Evolutionary conservation across 2,329 filamentous ascomycete species (phyloP), one percentile per base, ranked within the genome.

Genomic region (Aphanocladium album): DNA sequence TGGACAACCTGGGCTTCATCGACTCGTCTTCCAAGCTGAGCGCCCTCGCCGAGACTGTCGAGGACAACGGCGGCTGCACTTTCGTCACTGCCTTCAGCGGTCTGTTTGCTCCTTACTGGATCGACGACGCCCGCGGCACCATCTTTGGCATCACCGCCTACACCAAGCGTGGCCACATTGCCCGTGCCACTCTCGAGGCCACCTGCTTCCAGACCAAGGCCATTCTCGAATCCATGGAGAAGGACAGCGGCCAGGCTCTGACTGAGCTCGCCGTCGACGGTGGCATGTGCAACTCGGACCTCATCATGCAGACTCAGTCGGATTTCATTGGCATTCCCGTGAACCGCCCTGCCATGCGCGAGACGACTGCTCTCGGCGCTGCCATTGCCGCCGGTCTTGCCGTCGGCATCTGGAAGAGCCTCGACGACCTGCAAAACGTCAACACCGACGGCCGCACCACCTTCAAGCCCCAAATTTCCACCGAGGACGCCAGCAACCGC

Each of bases 131-230:
- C 1, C 83, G 89, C 69, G 90, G 89, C 61, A 93, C 89, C 46
- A 89, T 91, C 66, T 90, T 90, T 67, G 89, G 89, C 49, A 89
- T 91, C 68, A 91, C 89, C 0, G 86, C 90, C 63, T 88, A 89
- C 74, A 93, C 89, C 0, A 81, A 90, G 71, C 83, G 83, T 39
- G 89, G 89, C 6, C 90, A 93, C 72, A 89, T 93, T 67, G 89
- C 89, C 30, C 84, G 90, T 55, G 90, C 89, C 27, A 93, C 89
- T 0, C 82, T 93, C 60, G 89, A 93, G 75, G 89, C 89, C 11
- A 90, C 89, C 25, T 92, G 89, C 74, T 92, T 89, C 77, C 89
- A 93, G 74, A 93, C 89, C 57, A 91, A 90, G 72, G 89, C 89
- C 23, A 92, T 93, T 64, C 81, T 93, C 30, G 84, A 90, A 68